These are phyloP conservation scores for Paracoccidioides brasiliensis DNA, from an alignment of 2,329 filamentous ascomycete species.

Conservation along the genomic window DNA sequence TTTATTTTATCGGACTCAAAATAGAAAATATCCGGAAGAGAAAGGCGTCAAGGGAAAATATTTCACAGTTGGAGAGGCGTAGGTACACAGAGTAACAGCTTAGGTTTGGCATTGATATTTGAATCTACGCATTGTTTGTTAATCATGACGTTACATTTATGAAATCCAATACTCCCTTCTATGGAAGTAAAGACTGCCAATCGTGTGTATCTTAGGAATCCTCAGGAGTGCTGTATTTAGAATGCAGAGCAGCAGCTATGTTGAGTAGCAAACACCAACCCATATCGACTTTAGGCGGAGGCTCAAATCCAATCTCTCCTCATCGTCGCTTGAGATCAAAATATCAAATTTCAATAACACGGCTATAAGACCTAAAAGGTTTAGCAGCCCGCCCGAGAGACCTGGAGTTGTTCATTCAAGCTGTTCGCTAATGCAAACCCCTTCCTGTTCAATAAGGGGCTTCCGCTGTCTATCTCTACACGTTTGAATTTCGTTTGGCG, in stretches of 20 bases:
- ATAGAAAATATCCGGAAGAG: too few species aligned
- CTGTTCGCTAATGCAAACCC: background rate
- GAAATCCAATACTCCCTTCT: background rate
- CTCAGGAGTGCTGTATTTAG: too few species aligned
- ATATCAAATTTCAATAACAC: background rate
- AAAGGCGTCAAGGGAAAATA: too few species aligned
- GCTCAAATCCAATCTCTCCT: background rate
- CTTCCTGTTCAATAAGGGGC: background rate
- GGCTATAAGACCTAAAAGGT: background rate
- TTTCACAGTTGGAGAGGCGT: too few species aligned
- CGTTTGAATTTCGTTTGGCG: background rate
- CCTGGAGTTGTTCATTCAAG: background rate
- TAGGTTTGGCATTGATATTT: too few species aligned
- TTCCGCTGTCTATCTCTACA: background rate
- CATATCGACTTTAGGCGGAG: background rate
- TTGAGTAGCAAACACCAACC: too few species aligned
- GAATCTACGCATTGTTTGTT: background rate
- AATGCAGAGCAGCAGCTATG: too few species aligned
- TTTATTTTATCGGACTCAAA: too few species aligned
- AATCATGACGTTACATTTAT: background rate
- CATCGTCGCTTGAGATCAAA: background rate
- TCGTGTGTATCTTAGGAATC: too few species aligned
- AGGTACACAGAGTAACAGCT: too few species aligned
- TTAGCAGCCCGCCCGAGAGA: background rate
- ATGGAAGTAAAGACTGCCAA: too few species aligned